A percentile compares a stretch with the other conserved stretches of the same genome.
Conservation (phyloP, 495 filamentous ascomycete species). For the Lichenothelia convexa region DNA sequence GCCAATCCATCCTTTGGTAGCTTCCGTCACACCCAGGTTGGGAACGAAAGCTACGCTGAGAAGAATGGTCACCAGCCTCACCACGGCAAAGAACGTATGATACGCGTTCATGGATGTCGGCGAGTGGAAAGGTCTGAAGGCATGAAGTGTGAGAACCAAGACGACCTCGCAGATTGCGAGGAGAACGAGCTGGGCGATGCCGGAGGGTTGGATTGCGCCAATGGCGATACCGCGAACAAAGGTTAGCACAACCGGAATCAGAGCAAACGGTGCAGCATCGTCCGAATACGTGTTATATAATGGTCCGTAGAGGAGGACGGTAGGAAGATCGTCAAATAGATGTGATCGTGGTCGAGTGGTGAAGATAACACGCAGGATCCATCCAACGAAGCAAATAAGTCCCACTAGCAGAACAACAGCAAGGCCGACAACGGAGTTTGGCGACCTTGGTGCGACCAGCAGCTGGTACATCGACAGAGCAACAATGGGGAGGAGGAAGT, state of each 20-base stretch:
- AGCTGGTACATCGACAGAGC: constrained; percentile 80
- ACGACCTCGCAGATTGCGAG: constrained; percentile 90
- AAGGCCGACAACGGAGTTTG: constrained; percentile 47
- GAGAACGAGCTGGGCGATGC: constrained; percentile 78
- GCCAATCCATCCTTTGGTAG: constrained; percentile 80
- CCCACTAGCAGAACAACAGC: constrained; percentile 57
- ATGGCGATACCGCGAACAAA: constrained; percentile 76
- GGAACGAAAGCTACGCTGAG: constrained; percentile 79
- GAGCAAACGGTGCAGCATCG: constrained; percentile 71
- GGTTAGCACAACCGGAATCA: constrained; percentile 68
- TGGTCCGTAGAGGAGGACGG: constrained; percentile 75
- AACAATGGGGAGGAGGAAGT: constrained; percentile 71
- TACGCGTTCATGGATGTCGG: constrained; percentile 97
- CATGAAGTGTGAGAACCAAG: constrained; percentile 68
- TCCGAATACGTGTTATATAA: constrained; percentile 96
- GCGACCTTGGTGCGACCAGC: constrained; percentile 49
- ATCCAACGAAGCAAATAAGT: constrained; percentile 53
- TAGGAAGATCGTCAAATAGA: constrained; percentile 83
- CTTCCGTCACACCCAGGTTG: constrained; percentile 54
- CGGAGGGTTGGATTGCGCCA: constrained; percentile 80
- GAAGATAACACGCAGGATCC: constrained; percentile 61
- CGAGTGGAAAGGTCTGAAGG: constrained; percentile 74
- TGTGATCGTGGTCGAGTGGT: constrained; percentile 63
- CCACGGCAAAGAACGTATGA: constrained; percentile 63
- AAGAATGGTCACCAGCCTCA: constrained; percentile 62